These are phyloP conservation scores for Cercospora berteroae DNA, from an alignment of 2,329 filamentous ascomycete species.

Conservation along the genomic window DNA sequence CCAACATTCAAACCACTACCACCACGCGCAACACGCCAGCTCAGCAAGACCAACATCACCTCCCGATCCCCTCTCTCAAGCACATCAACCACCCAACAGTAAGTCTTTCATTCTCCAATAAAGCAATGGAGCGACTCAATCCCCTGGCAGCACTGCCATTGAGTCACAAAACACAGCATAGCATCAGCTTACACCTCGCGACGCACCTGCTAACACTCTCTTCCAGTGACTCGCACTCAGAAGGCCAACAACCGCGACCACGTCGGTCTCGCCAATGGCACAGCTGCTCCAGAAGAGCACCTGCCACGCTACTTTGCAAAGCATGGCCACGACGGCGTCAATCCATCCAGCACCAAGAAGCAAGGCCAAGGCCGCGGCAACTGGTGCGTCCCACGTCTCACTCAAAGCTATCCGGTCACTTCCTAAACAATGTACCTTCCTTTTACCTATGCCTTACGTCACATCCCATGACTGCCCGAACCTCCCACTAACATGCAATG, in stretches of 20 bases:
- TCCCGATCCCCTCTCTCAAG: not conserved
- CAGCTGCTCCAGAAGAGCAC: slow-evolving; percentile 65
- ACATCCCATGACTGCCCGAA: not conserved
- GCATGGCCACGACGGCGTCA: slow-evolving; percentile 71
- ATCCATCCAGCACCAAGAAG: slow-evolving; percentile 96
- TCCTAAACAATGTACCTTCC: slow-evolving; percentile 9
- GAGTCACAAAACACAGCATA: slow-evolving; percentile 9
- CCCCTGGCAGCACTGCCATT: slow-evolving; percentile 6
- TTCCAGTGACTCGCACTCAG: slow-evolving; percentile 90
- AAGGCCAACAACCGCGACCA: slow-evolving; percentile 95
- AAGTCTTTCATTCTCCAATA: not conserved
- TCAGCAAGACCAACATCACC: not conserved
- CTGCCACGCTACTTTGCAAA: slow-evolving; percentile 94
- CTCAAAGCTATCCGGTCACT: slow-evolving; percentile 14
- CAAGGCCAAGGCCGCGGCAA: slow-evolving; percentile 89
- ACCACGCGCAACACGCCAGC: not conserved
- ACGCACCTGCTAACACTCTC: slow-evolving; percentile 15
- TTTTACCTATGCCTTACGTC: not conserved
- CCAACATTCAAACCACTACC: not conserved
- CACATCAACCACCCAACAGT: slow-evolving; percentile 8
- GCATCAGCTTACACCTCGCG: not conserved
- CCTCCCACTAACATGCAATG: slow-evolving; percentile 5
- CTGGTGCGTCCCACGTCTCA: slow-evolving; percentile 63
- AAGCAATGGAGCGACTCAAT: not conserved
- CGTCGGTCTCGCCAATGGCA: slow-evolving; percentile 72